A percentile compares a stretch with the other conserved stretches of the same genome.
These are phyloP conservation scores for Pseudoturritis turrita DNA, from an alignment of 345 rosid species.

Conservation along the genomic window DNA sequence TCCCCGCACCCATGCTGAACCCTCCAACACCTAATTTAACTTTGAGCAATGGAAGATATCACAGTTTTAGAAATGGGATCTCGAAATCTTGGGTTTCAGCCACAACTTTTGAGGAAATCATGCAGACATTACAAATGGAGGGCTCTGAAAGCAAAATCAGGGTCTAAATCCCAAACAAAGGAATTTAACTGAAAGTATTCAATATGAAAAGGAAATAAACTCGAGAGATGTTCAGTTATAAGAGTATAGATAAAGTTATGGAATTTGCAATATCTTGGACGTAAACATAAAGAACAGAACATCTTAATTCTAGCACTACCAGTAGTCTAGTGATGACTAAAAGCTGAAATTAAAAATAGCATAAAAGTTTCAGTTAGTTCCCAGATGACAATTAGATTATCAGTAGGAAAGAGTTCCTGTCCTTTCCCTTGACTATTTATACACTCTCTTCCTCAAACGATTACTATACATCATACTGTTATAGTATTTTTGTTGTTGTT, in stretches of 20 bases:
- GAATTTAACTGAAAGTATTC: background rate
- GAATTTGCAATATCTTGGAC: no score
- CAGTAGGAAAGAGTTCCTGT: background rate
- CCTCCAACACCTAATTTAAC: conserved; percentile 97
- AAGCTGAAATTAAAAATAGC: background rate
- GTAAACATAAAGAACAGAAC: no score
- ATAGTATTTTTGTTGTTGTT: background rate
- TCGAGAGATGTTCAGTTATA: no score
- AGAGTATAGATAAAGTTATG: no score
- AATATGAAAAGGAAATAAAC: background rate
- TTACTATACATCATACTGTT: background rate
- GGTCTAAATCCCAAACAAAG: conserved; percentile 22
- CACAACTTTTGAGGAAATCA: background rate
- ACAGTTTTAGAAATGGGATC: conserved; percentile 6
- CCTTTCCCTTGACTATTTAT: background rate
- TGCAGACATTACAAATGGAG: background rate
- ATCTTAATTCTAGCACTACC: background rate
- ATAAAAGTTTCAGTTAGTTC: background rate
- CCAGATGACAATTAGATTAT: background rate
- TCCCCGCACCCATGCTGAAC: conserved; percentile 99
- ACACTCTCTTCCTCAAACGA: background rate
- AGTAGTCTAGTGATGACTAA: background rate
- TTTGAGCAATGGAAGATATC: conserved; percentile 33
- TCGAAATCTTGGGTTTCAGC: background rate
- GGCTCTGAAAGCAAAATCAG: no score